A percentile compares a stretch with the other conserved stretches of the same genome.
phyloP scores from a whole-genome alignment of 139 green algal genomes.

The Spirogloea muscicola region DNA sequence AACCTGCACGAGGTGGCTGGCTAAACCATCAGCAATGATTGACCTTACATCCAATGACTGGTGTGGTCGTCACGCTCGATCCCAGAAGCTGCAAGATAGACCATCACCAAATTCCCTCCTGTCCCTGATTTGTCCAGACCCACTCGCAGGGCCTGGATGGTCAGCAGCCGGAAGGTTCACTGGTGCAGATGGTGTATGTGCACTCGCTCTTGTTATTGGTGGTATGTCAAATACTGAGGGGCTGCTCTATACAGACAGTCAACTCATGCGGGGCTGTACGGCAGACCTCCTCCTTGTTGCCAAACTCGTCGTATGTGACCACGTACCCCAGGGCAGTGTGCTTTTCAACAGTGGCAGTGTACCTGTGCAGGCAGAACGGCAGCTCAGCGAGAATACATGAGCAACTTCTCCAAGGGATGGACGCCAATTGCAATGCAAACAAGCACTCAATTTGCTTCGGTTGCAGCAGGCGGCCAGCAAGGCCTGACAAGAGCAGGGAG shows the following conservation, averaged over 20 bases:
- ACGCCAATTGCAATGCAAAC: neutral
- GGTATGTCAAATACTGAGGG: neutral
- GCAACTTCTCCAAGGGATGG: neutral
- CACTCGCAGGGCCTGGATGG: no score
- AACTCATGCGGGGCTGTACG: neutral
- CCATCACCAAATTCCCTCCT: no score
- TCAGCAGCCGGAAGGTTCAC: neutral
- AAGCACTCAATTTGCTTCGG: neutral
- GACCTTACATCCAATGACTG: no score
- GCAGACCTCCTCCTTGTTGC: conserved; percentile 34
- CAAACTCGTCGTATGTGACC: conserved; percentile 14
- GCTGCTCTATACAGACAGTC: neutral
- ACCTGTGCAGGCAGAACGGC: conserved; percentile 4
- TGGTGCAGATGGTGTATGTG: neutral
- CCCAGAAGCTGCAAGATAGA: no score
- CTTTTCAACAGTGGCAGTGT: conserved; percentile 9
- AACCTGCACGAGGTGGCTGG: neutral
- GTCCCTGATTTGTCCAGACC: no score
- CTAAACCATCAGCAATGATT: neutral
- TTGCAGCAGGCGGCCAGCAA: no score
- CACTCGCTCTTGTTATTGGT: neutral
- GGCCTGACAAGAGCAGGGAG: no score
- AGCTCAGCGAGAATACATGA: neutral
- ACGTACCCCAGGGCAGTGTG: conserved; percentile 17
- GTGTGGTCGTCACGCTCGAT: neutral